A percentile compares a stretch with the other conserved stretches of the same genome.
Evolutionary conservation across 345 rosid genomes (phyloP).

Genomic region (Hypericum androsaemum): DNA sequence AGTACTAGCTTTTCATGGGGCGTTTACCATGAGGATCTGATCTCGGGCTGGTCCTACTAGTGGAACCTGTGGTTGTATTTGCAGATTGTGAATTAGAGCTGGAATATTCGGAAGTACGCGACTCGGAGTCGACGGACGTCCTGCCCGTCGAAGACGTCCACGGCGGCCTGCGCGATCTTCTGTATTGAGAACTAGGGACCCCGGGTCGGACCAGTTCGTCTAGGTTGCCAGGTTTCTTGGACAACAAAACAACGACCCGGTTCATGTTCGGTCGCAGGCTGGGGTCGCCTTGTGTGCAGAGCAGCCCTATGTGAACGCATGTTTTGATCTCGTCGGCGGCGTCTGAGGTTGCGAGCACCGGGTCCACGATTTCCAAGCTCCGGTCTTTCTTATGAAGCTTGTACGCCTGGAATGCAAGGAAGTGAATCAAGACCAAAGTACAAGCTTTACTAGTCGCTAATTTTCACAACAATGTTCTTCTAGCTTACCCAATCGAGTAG

Average conservation of each 20-base stretch:
- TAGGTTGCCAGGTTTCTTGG: slow-evolving; percentile 42
- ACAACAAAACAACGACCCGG: slow-evolving; percentile 55
- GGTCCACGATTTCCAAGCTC: slow-evolving; percentile 64
- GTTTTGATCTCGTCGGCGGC: slow-evolving; percentile 39
- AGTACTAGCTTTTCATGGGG: slow-evolving; percentile 11
- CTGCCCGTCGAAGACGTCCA: slow-evolving; percentile 32
- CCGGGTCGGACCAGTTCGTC: slow-evolving; percentile 70
- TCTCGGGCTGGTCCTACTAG: slow-evolving; percentile 19
- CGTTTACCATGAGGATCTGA: slow-evolving; percentile 18
- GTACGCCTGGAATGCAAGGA: slow-evolving; percentile 41
- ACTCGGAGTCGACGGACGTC: slow-evolving; percentile 26
- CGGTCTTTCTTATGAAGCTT: slow-evolving; percentile 56
- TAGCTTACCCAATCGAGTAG: slow-evolving; percentile 87
- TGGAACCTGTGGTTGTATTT: slow-evolving; percentile 15
- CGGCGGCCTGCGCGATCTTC: slow-evolving; percentile 40
- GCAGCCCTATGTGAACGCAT: slow-evolving; percentile 70
- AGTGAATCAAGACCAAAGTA: no score
- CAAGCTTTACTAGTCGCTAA: no score
- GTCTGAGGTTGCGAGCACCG: slow-evolving; percentile 40
- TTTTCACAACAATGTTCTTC: no score
- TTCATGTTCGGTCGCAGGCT: slow-evolving; percentile 53
- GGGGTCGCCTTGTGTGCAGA: slow-evolving; percentile 84
- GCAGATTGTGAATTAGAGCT: slow-evolving; percentile 32
- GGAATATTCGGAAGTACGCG: slow-evolving; percentile 34
- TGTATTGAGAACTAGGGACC: slow-evolving; percentile 51